Percentiles rank a stretch among this genome's conserved stretches.
Conservation (phyloP, 306 rosid species). For the Biancaea sappan region DNA sequence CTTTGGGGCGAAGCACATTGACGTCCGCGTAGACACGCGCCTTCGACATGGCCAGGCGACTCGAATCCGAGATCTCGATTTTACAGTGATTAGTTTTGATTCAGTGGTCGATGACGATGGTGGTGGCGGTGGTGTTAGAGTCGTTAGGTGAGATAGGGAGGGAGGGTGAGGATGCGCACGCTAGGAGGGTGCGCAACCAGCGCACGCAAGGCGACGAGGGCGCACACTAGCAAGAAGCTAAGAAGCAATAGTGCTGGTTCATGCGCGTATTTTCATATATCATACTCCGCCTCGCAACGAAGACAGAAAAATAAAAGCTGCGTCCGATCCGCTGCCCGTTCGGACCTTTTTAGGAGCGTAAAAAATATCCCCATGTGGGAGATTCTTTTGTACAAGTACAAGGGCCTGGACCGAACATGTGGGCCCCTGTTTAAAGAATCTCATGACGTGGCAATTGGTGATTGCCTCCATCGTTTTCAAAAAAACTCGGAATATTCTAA, state of each 20-base stretch:
- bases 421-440: background rate
- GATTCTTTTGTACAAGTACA: background rate
- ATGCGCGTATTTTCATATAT: conserved; percentile 48
- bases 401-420: background rate
- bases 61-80: conserved; percentile 39
- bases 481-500: too few relatives aligned
- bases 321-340: background rate
- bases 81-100: background rate
- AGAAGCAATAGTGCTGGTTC: conserved; percentile 34
- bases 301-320: conserved; percentile 4
- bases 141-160: conserved; percentile 31
- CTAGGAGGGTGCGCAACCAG: conserved; percentile 60
- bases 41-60: conserved; percentile 61
- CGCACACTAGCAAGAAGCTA: conserved; percentile 52
- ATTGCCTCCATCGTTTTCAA: too few relatives aligned
- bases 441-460: conserved; percentile 11
- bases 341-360: background rate
- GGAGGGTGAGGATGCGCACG: conserved; percentile 51
- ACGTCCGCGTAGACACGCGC: conserved; percentile 84
- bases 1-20: conserved; percentile 85
- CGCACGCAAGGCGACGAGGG: conserved; percentile 73
- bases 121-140: conserved; percentile 21
- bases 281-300: conserved; percentile 2
- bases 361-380: background rate
- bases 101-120: background rate